phyloP scores from a whole-genome alignment of 1,284 basidiomycete species.

The Ganoderma multipileum region DNA sequence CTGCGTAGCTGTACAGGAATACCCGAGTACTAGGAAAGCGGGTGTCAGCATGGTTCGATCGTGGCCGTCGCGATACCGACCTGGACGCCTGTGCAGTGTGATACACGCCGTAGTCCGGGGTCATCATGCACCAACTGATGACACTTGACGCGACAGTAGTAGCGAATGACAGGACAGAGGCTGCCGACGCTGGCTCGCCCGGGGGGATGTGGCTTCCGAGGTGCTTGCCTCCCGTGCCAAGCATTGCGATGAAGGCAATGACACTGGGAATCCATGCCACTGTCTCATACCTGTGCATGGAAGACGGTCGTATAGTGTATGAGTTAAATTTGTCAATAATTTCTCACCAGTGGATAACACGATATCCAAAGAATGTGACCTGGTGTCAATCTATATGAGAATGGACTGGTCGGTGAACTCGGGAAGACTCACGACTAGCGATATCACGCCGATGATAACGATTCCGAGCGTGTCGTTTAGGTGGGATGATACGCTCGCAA shows the following conservation, averaged over 20 bases:
- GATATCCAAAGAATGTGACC: constrained; percentile 70
- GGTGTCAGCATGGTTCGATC: neutral
- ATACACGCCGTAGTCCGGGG: constrained; percentile 67
- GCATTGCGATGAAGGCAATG: constrained; percentile 69
- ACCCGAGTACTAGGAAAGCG: constrained; percentile 48
- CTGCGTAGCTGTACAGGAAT: constrained; percentile 71
- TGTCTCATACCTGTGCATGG: constrained; percentile 53
- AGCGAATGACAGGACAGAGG: constrained; percentile 29
- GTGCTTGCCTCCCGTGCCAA: constrained; percentile 65
- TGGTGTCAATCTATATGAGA: constrained; percentile 3
- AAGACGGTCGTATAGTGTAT: neutral
- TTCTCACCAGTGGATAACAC: constrained; percentile 61
- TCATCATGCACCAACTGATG: constrained; percentile 64
- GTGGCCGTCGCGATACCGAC: constrained; percentile 35
- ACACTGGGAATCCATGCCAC: constrained; percentile 74
- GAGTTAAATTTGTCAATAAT: neutral
- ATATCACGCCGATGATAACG: constrained; percentile 76
- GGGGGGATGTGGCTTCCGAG: constrained; percentile 42
- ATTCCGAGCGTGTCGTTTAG: constrained; percentile 72
- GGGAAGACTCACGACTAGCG: constrained; percentile 51
- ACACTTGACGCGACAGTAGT: constrained; percentile 51
- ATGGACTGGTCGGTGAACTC: no score
- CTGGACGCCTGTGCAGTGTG: constrained; percentile 55
- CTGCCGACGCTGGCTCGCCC: constrained; percentile 36
- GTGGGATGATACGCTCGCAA: constrained; percentile 65